These are phyloP conservation scores for Rhexocercosporidium sp. DNA, from an alignment of 2,329 filamentous ascomycete genomes.

Conservation along the genomic window DNA sequence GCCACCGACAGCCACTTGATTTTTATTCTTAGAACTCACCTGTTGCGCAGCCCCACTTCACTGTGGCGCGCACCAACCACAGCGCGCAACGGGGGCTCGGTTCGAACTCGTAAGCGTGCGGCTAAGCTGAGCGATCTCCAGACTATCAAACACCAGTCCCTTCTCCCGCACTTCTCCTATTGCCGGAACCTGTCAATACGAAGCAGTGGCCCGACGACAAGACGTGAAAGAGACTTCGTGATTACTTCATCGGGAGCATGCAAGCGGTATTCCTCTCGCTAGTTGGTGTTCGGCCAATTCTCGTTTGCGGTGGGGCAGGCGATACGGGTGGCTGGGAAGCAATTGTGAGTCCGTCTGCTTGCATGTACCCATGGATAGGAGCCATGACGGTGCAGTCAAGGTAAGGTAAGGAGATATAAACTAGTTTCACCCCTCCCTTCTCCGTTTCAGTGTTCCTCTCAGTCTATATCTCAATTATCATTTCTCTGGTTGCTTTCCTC, in stretches of 20 bases:
- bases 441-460: not conserved
- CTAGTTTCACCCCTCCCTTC: conserved; percentile 2
- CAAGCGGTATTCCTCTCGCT: not conserved
- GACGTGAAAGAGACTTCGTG: not conserved
- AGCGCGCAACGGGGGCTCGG: not conserved
- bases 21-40: conserved; percentile 11
- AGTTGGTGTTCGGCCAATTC: not conserved
- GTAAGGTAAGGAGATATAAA: conserved; percentile 1
- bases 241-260: conserved; percentile 1
- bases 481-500: not conserved
- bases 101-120: not conserved
- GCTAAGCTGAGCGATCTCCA: conserved; percentile 6
- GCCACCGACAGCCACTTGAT: conserved; percentile 4
- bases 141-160: conserved; percentile 4
- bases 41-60: not conserved
- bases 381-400: not conserved
- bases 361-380: not conserved
- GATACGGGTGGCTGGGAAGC: conserved; percentile 7
- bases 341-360: conserved; percentile 6
- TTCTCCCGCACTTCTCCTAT: conserved; percentile 6
- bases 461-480: not conserved
- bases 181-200: conserved; percentile 11
- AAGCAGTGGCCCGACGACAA: conserved; percentile 2
- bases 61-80: conserved; percentile 8
- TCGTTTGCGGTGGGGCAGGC: not conserved